These are phyloP conservation scores for Blepharisma undulans DNA, from an alignment of 169 alveolate genomes.

Conservation along the genomic window DNA sequence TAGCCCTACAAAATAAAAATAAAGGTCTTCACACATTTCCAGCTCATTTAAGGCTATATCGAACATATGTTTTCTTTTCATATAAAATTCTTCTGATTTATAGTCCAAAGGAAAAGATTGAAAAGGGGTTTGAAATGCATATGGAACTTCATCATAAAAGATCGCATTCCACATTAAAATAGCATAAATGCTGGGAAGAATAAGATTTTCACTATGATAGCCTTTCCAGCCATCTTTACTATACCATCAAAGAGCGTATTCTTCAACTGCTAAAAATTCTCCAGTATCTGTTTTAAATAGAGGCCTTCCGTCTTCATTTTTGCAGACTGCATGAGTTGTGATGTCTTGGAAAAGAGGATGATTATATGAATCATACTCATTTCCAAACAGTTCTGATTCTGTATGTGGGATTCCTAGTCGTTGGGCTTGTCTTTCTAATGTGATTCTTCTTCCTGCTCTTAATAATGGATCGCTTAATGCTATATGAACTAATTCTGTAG, in stretches of 20 bases:
- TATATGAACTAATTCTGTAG: neutral
- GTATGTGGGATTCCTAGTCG: neutral
- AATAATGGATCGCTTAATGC: slow-evolving; percentile 16
- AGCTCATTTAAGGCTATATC: slow-evolving; percentile 50
- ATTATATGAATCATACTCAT: neutral
- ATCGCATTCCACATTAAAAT: slow-evolving; percentile 77
- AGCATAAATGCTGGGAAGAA: slow-evolving; percentile 64
- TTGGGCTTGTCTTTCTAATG: slow-evolving; percentile 5
- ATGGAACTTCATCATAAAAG: slow-evolving; percentile 65
- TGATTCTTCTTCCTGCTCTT: slow-evolving; percentile 7
- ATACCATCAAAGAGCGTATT: slow-evolving; percentile 56
- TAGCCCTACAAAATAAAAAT: slow-evolving; percentile 41
- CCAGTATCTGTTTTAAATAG: neutral
- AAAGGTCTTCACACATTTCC: slow-evolving; percentile 45
- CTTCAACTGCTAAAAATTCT: slow-evolving; percentile 53
- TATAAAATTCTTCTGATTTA: slow-evolving; percentile 63
- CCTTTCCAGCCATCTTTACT: slow-evolving; percentile 64
- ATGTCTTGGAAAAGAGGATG: slow-evolving; percentile 24
- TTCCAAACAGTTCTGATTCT: neutral
- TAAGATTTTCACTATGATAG: slow-evolving; percentile 73
- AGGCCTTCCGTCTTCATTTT: neutral
- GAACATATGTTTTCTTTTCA: slow-evolving; percentile 57
- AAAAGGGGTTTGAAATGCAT: slow-evolving; percentile 70
- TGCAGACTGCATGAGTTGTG: neutral
- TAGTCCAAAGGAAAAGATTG: slow-evolving; percentile 74